Evolutionary conservation across 768 basidiomycete species (phyloP).

Genomic region (Panus rudis): DNA sequence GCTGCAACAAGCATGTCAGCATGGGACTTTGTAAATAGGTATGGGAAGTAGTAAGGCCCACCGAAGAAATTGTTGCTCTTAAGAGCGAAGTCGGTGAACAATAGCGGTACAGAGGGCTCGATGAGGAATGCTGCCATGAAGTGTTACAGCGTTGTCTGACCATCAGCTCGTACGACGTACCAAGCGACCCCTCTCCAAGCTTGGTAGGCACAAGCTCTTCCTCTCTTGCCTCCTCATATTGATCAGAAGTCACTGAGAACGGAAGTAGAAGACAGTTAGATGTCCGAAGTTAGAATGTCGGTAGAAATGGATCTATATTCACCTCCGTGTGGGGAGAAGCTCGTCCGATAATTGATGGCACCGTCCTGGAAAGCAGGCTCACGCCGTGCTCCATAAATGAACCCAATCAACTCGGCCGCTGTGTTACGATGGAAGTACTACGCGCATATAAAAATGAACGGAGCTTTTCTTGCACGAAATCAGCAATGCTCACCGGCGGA

Average conservation of each 20-base stretch:
- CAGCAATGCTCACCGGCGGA: conserved; percentile 35
- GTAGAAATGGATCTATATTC: conserved; percentile 9
- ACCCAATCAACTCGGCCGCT: neutral
- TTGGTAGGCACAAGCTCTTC: conserved; percentile 43
- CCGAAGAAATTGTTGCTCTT: conserved; percentile 53
- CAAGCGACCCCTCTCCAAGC: conserved; percentile 45
- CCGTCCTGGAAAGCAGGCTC: conserved; percentile 50
- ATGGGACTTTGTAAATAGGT: neutral
- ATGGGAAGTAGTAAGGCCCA: conserved; percentile 22
- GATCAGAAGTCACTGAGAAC: conserved; percentile 47
- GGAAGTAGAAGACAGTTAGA: neutral
- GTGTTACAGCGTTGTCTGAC: neutral
- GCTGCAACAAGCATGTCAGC: conserved; percentile 24
- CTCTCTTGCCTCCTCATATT: conserved; percentile 50
- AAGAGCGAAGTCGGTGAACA: conserved; percentile 59
- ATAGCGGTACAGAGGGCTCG: conserved; percentile 55
- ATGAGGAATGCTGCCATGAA: conserved; percentile 48
- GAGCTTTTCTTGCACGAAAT: neutral
- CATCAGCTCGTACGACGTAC: conserved; percentile 22
- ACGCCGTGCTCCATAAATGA: neutral
- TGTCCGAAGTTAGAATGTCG: neutral
- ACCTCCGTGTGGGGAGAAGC: conserved; percentile 63
- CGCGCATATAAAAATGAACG: neutral
- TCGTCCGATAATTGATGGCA: conserved; percentile 54
- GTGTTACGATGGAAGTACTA: neutral